phyloP scores from a whole-genome alignment of 257 asterid species.

The Penstemon newberryi region DNA sequence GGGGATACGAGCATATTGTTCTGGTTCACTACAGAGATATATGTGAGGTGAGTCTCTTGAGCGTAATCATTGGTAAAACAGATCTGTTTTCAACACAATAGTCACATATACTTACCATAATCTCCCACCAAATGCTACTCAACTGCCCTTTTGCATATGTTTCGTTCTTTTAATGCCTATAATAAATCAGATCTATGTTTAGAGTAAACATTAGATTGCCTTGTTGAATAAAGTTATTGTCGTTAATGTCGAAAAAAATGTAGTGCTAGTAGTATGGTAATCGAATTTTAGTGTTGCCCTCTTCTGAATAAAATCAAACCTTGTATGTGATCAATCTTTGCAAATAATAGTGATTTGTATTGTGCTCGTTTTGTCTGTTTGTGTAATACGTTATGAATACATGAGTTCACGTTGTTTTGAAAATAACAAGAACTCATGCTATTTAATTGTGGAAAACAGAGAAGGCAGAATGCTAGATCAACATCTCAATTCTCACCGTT shows the following conservation, averaged over 20 bases:
- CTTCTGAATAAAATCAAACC: conserved; percentile 14
- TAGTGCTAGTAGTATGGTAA: background rate
- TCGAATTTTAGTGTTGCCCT: conserved; percentile 10
- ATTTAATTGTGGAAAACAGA: conserved; percentile 42
- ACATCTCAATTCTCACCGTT: conserved; percentile 48
- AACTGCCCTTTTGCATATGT: conserved; percentile 23
- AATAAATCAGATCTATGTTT: background rate
- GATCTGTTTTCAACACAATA: conserved; percentile 11
- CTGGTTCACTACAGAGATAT: conserved; percentile 97
- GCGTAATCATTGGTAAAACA: conserved; percentile 18
- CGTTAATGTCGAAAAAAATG: conserved; percentile 13
- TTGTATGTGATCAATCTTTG: conserved; percentile 13
- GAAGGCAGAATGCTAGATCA: conserved; percentile 50
- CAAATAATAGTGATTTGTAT: conserved; percentile 13
- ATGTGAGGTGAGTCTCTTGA: conserved; percentile 59
- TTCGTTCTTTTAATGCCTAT: conserved; percentile 18
- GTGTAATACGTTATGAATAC: conserved; percentile 15
- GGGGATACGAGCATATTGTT: conserved; percentile 89
- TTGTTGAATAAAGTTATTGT: conserved; percentile 10
- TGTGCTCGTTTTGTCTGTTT: conserved; percentile 13
- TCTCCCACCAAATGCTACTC: conserved; percentile 19
- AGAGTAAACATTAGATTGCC: conserved; percentile 13
- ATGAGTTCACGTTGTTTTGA: background rate
- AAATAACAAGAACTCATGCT: conserved; percentile 17
- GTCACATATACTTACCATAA: conserved; percentile 13